Evolutionary conservation across 805 yeast species (phyloP).

Genomic region (Myxozyma mucilagina): DNA sequence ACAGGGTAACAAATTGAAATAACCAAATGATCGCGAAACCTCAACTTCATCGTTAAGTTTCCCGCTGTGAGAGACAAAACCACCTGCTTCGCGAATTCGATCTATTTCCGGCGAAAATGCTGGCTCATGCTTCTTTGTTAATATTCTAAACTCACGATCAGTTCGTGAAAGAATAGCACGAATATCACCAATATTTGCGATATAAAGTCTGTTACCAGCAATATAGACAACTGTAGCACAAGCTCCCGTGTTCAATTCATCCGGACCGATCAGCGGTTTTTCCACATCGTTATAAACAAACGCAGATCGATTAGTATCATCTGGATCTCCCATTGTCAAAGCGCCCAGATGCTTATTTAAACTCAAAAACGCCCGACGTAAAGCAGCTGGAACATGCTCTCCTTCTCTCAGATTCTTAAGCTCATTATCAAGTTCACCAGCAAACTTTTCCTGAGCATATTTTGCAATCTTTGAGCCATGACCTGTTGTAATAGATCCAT

Average conservation of each 20-base stretch:
- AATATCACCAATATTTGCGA: slow-evolving; percentile 91
- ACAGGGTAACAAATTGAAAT: slow-evolving; percentile 80
- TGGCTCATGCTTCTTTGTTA: slow-evolving; percentile 83
- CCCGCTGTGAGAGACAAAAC: slow-evolving; percentile 82
- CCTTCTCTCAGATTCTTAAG: slow-evolving; percentile 50
- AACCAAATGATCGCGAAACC: slow-evolving; percentile 91
- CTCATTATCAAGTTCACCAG: slow-evolving; percentile 66
- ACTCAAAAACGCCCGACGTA: slow-evolving; percentile 76
- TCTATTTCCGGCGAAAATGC: slow-evolving; percentile 70
- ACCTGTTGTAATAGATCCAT: slow-evolving; percentile 61
- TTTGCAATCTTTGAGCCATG: slow-evolving; percentile 54
- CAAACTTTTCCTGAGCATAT: slow-evolving; percentile 70
- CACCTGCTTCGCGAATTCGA: slow-evolving; percentile 89
- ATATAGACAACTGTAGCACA: slow-evolving; percentile 81
- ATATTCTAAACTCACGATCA: slow-evolving; percentile 74
- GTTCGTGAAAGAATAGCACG: slow-evolving; percentile 75
- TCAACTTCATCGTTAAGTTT: slow-evolving; percentile 78
- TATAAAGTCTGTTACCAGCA: slow-evolving; percentile 64
- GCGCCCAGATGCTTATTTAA: slow-evolving; percentile 80
- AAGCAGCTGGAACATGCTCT: slow-evolving; percentile 66
- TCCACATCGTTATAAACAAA: slow-evolving; percentile 12
- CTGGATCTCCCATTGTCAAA: slow-evolving; percentile 24
- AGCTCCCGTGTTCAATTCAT: slow-evolving; percentile 79
- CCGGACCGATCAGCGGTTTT: slow-evolving; percentile 58
- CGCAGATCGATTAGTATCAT: slow-evolving; percentile 32